Evolutionary conservation across 75 land plant species (phyloP), one percentile per base, ranked within the genome.

Genomic region (Gnetum montanum): DNA sequence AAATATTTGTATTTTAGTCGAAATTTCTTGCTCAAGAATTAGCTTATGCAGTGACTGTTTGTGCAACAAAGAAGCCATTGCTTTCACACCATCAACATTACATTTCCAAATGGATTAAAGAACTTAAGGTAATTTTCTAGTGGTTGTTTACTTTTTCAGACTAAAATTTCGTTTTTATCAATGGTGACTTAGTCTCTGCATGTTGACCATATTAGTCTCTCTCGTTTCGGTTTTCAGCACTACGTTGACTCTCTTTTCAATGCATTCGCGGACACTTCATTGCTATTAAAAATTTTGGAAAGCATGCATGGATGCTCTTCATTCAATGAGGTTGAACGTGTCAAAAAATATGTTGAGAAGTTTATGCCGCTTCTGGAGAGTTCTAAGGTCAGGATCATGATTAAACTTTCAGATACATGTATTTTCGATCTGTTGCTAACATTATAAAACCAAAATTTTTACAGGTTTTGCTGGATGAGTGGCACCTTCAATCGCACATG

Each of bases 81-180:
- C 1, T 67, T 37, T 30, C 65, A 23, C 33, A 24, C 2, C 62
- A 65, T 15, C 82, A 79, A 34, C 38, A 66, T 58, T 66, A 59
- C 28, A 62, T 45, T 1, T 25, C 44, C 43, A 64, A 40, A 52
- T 83, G 69, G 69, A 62, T 90, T 82, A 88, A 95, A 90, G 49
- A 67, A 16, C 95, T 88, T 43, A 88, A 93, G 90, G 94, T 81
- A 60, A 18, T 2, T 58, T 11, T 49, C 13, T 24, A 41, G 48
- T 12, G 33, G 31, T 30, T 66, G 15, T 29, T 24, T 4, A 11
- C 22, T 19, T 8, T 27, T 62, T 31, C 15, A n/a, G n/a, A n/a
- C n/a, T n/a, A n/a, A n/a, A n/a, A n/a, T n/a, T n/a, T n/a, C n/a
- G n/a, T n/a, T n/a, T n/a, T n/a, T n/a, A n/a, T n/a, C n/a, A n/a